Conservation (phyloP, 352 stramenopile species). For the Pseudoperonospora humuli region DNA sequence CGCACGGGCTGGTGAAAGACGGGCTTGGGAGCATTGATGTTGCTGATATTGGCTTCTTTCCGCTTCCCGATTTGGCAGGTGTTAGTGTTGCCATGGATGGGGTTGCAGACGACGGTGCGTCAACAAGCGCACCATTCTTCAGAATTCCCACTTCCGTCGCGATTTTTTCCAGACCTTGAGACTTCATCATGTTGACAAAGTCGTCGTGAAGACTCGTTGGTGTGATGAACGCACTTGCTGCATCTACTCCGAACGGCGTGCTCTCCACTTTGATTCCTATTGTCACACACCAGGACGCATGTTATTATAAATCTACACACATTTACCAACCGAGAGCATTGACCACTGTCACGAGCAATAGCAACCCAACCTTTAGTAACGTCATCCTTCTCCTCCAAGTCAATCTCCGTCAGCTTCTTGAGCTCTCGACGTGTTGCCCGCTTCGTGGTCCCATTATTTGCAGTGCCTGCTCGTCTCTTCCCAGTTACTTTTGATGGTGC, state of each 20-base stretch:
- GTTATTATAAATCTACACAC: too few relatives aligned
- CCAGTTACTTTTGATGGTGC: conserved; percentile 29
- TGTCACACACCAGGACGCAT: too few relatives aligned
- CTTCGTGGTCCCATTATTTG: conserved; percentile 29
- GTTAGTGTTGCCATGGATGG: conserved; percentile 6
- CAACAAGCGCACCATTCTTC: conserved; percentile 61
- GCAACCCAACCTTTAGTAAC: conserved; percentile 24
- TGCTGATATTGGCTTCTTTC: conserved; percentile 12
- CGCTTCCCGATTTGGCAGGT: conserved; percentile 2
- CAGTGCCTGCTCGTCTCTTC: conserved; percentile 32
- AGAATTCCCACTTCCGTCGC: conserved; percentile 69
- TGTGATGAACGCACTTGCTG: conserved; percentile 28
- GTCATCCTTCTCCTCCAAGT: conserved; percentile 67
- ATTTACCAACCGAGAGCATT: neutral
- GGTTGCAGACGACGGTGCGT: conserved; percentile 29
- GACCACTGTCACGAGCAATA: neutral
- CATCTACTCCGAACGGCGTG: conserved; percentile 37
- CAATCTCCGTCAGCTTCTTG: conserved; percentile 71
- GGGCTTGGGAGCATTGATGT: conserved; percentile 25
- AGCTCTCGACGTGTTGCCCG: conserved; percentile 65
- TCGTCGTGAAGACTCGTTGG: conserved; percentile 79
- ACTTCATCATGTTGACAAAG: conserved; percentile 84
- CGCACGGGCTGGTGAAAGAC: conserved; percentile 56
- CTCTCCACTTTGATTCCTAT: conserved; percentile 16
- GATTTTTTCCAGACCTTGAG: conserved; percentile 76